Percentiles rank a stretch among this genome's conserved stretches.
These are phyloP conservation scores for Uronychia binucleata DNA, from an alignment of 73 alveolate genomes.

Conservation along the genomic window DNA sequence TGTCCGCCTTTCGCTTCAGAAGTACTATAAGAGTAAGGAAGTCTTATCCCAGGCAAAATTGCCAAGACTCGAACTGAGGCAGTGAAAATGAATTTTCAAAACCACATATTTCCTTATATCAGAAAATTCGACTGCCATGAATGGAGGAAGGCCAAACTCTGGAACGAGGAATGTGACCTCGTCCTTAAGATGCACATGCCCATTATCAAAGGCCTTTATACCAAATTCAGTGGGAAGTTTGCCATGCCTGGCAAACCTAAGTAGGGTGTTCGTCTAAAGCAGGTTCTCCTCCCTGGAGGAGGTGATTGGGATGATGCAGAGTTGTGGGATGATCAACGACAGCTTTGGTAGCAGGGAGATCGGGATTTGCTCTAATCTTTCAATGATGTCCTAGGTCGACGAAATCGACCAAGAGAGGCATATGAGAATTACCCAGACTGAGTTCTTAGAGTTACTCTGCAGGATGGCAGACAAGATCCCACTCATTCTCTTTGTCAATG, in stretches of 20 bases:
- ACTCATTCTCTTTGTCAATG: neutral
- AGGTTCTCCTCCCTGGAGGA: slow-evolving; percentile 80
- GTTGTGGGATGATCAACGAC: slow-evolving; percentile 67
- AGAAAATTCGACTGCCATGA: slow-evolving; percentile 65
- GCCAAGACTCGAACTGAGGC: slow-evolving; percentile 68
- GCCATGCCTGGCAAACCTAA: slow-evolving; percentile 56
- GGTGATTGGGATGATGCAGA: slow-evolving; percentile 62
- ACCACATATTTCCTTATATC: slow-evolving; percentile 36
- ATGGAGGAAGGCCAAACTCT: slow-evolving; percentile 73
- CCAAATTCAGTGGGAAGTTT: slow-evolving; percentile 9
- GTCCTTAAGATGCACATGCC: slow-evolving; percentile 59
- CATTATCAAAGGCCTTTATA: slow-evolving; percentile 57
- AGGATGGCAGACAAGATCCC: slow-evolving; percentile 65
- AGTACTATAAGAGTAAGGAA: slow-evolving; percentile 46
- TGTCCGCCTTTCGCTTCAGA: slow-evolving; percentile 60
- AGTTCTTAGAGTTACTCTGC: slow-evolving; percentile 71
- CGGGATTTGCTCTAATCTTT: slow-evolving; percentile 59
- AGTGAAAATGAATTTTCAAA: slow-evolving; percentile 52
- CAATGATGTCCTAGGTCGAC: slow-evolving; percentile 88
- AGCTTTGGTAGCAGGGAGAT: slow-evolving; percentile 76
- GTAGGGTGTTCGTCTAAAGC: neutral
- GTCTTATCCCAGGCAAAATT: slow-evolving; percentile 28
- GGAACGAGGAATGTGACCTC: slow-evolving; percentile 76
- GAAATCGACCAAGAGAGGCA: slow-evolving; percentile 78
- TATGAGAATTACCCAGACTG: slow-evolving; percentile 66